These are phyloP conservation scores for Boletus patriciae DNA, from an alignment of 768 basidiomycete species.

Conservation along the genomic window DNA sequence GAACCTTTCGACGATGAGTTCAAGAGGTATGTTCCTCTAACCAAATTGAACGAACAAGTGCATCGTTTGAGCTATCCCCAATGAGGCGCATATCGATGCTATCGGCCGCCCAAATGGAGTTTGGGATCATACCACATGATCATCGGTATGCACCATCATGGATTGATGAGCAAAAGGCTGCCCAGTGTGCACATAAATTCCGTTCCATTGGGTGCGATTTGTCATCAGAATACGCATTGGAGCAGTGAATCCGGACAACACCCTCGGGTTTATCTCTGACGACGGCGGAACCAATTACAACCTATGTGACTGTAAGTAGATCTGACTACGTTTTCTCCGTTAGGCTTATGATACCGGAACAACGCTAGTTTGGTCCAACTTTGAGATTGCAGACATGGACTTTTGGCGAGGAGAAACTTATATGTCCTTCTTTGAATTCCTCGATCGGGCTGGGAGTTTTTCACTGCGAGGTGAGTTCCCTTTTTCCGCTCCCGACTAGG, in stretches of 20 bases:
- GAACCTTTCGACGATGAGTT: conserved; percentile 55
- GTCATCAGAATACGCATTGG: conserved; percentile 38
- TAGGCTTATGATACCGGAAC: not conserved
- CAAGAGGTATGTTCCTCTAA: conserved; percentile 35
- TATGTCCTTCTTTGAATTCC: conserved; percentile 76
- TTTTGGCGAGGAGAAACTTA: conserved; percentile 87
- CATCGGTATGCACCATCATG: conserved; percentile 72
- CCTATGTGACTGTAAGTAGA: conserved; percentile 57
- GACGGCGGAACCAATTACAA: conserved; percentile 64
- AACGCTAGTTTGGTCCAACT: conserved; percentile 92
- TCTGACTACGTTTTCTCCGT: not conserved
- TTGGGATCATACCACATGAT: conserved; percentile 57
- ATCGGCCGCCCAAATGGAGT: conserved; percentile 48
- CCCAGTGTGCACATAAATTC: conserved; percentile 40
- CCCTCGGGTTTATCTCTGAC: conserved; percentile 62
- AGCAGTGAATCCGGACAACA: conserved; percentile 51
- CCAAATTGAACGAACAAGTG: conserved; percentile 25
- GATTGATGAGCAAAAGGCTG: conserved; percentile 69
- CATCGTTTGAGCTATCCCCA: conserved; percentile 16
- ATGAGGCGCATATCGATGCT: conserved; percentile 37
- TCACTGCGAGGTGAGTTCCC: conserved; percentile 72
- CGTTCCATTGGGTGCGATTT: not conserved
- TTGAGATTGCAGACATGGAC: conserved; percentile 85
- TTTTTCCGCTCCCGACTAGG: not conserved
- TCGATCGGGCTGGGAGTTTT: conserved; percentile 81